A percentile compares a stretch with the other conserved stretches of the same genome.
phyloP scores from a whole-genome alignment of 441 rosid genomes.

The Kokia cookei region DNA sequence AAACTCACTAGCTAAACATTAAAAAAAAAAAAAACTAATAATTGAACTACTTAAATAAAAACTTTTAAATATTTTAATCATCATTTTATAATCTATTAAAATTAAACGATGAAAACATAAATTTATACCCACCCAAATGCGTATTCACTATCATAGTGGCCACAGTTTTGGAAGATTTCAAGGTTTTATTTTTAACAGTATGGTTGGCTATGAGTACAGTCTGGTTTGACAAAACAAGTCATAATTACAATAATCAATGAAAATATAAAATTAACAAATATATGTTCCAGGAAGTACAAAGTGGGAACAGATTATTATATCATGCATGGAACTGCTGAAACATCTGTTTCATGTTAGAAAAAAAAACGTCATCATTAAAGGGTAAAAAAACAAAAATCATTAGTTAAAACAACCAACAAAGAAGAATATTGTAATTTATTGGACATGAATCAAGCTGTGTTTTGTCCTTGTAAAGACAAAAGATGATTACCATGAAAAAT shows the following conservation, averaged over 20 bases:
- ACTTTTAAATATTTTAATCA: fast-evolving
- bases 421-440: too few species aligned
- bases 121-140: too few species aligned
- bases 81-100: too few species aligned
- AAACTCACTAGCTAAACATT: too few species aligned
- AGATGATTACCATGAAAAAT: not conserved
- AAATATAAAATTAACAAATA: not conserved
- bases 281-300: not conserved
- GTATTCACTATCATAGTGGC: too few species aligned
- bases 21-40: too few species aligned
- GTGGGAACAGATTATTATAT: not conserved
- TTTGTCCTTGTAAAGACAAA: not conserved
- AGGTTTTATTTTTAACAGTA: not conserved
- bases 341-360: not conserved
- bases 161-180: too few species aligned
- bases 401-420: too few species aligned
- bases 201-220: not conserved
- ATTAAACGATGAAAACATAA: too few species aligned
- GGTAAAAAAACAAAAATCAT: not conserved
- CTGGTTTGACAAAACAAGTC: not conserved
- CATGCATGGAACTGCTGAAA: not conserved
- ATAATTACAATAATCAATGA: not conserved
- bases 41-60: fast-evolving
- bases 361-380: not conserved
- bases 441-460: not conserved